Evolutionary conservation across 495 filamentous ascomycete genomes (phyloP), one percentile per base, ranked within the genome.

Genomic region (Podospora tetraspora): DNA sequence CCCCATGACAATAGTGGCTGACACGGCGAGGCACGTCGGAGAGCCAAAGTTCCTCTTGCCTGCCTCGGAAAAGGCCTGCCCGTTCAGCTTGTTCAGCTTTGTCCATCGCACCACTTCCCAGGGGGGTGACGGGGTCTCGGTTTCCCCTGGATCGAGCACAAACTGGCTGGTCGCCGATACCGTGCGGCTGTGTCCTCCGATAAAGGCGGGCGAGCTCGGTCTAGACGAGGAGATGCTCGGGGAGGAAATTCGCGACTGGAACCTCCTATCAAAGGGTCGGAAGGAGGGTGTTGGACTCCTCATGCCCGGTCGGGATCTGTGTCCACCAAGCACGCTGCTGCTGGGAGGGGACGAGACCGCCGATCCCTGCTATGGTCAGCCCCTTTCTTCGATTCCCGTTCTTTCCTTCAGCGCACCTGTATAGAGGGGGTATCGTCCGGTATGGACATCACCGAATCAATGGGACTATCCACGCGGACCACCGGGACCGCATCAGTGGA

Each of bases 51-150:
- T 97, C 23, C 95, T 90, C 80, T 88, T 96, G 43, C 94, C 95
- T 60, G 89, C 86, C 76, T 99, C 96, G n/a, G 96, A 97, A 76
- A 98, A 97, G 8, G 90, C 86, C 73, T 97, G 91, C 0, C 88
- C 89, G 25, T 92, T 92, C 66, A 98, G 88, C 72, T 93, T 97
- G 74, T 88, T 91, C 67, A 99, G 77, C 75, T 92, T 97, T 0
- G 93, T 97, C 95, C 95, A 99, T 77, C 92, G 83, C 63, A 99
- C 89, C 66, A 97, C 92, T 76, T 98, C 95, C 95, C 95, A 99
- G 23, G 94, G 95, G 10, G 90, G 87, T 72, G 86, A 84, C 78
- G 85, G 83, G 5, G 85, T 86, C 57, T 93, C 92, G 21, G 81
- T 78, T 63, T 90, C 91, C 76, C 85, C 75, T 70, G 81, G 57